Percentiles rank a stretch among this genome's conserved stretches.
Evolutionary conservation across 2,329 filamentous ascomycete species (phyloP).

Genomic region (Emmonsia crescens): DNA sequence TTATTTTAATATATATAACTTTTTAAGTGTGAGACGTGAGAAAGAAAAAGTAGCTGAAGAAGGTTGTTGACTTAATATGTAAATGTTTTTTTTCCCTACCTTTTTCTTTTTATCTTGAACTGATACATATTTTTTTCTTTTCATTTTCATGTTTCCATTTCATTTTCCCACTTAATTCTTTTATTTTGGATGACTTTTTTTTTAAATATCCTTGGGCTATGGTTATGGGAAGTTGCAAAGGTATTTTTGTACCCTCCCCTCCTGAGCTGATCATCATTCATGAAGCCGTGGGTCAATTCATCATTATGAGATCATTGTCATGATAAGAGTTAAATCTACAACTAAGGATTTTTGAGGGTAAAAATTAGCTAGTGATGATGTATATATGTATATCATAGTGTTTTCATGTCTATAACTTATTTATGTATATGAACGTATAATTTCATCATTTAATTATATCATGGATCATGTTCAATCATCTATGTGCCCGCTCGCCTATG

Average conservation of each 20-base stretch:
- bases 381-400: background rate
- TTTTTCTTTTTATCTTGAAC: too few relatives aligned
- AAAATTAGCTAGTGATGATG: background rate
- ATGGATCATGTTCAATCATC: background rate
- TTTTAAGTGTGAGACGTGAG: too few relatives aligned
- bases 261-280: background rate
- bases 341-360: too few relatives aligned
- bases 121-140: too few relatives aligned
- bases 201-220: too few relatives aligned
- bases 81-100: background rate
- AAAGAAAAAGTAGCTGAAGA: background rate
- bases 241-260: background rate
- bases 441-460: background rate
- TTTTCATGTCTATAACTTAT: background rate
- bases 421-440: background rate
- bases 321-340: too few relatives aligned
- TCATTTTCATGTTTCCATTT: too few relatives aligned
- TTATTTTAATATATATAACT: too few relatives aligned
- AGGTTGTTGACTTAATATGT: background rate
- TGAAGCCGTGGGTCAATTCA: background rate
- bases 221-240: background rate
- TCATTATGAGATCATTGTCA: too few relatives aligned
- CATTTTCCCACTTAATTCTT: too few relatives aligned
- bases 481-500: background rate
- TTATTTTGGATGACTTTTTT: too few relatives aligned